phyloP scores from a whole-genome alignment of 1,284 basidiomycete genomes.

The Jaminaea rosea region DNA sequence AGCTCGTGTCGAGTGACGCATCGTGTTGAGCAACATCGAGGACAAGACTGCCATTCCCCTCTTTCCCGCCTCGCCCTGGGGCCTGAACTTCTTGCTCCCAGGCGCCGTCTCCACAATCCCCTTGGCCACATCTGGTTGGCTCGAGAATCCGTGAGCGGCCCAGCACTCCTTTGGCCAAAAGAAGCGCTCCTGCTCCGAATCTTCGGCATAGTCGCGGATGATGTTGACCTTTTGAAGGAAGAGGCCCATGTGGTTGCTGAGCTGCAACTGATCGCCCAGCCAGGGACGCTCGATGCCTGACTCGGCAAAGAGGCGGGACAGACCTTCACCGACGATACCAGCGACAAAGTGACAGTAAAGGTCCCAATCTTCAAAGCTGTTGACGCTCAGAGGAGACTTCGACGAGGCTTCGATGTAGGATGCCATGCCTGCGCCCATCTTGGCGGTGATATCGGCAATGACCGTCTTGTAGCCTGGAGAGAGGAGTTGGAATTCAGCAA shows the following conservation, averaged over 20 bases:
- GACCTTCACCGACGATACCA: conserved; percentile 91
- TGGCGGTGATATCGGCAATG: conserved; percentile 61
- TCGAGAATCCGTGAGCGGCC: conserved; percentile 50
- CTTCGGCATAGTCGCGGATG: conserved; percentile 88
- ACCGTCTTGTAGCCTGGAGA: conserved; percentile 58
- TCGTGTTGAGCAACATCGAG: conserved; percentile 80
- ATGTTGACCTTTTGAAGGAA: conserved; percentile 98
- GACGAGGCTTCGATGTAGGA: conserved; percentile 56
- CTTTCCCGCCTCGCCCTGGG: conserved; percentile 23
- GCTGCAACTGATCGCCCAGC: conserved; percentile 70
- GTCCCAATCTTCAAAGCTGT: conserved; percentile 65
- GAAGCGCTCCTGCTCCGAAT: conserved; percentile 70
- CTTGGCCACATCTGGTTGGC: conserved; percentile 30
- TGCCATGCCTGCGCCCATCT: conserved; percentile 90
- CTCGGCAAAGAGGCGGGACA: conserved; percentile 79
- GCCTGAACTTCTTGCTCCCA: conserved; percentile 18
- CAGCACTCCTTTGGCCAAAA: conserved; percentile 97
- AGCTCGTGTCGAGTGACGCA: conserved; percentile 72
- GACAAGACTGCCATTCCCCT: conserved; percentile 50
- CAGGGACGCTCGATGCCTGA: conserved; percentile 73
- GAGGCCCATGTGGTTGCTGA: conserved; percentile 92
- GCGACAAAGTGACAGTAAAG: conserved; percentile 99
- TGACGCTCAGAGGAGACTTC: conserved; percentile 19
- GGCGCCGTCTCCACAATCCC: conserved; percentile 32
- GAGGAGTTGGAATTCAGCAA: conserved; percentile 65